Evolutionary conservation across 768 basidiomycete genomes (phyloP).

Genomic region (Boletus huronensis): DNA sequence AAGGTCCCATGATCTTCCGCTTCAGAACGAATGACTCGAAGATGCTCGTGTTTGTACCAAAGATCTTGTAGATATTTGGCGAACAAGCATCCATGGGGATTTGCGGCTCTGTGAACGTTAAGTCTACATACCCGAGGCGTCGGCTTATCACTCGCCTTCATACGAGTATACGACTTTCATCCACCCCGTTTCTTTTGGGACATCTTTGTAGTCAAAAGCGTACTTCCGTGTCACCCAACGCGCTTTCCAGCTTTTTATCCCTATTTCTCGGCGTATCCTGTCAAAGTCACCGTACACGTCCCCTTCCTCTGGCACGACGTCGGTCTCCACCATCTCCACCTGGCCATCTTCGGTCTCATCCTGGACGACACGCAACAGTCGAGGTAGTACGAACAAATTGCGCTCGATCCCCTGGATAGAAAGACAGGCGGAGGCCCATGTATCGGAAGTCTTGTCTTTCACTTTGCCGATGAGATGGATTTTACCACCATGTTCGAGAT

Average conservation of each 20-base stretch:
- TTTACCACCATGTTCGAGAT: constrained; percentile 80
- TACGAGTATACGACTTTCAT: constrained; percentile 93
- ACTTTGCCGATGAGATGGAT: constrained; percentile 91
- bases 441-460: constrained; percentile 61
- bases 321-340: constrained; percentile 56
- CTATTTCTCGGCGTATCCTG: constrained; percentile 62
- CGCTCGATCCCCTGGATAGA: constrained; percentile 83
- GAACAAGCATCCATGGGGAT: constrained; percentile 72
- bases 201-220: constrained; percentile 75
- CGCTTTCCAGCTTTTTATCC: constrained; percentile 72
- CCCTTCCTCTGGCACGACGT: constrained; percentile 60
- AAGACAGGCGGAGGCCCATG: constrained; percentile 84
- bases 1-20: constrained; percentile 98
- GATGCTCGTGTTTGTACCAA: constrained; percentile 88
- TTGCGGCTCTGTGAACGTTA: constrained; percentile 31
- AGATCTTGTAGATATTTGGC: constrained; percentile 80
- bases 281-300: constrained; percentile 88
- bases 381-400: constrained; percentile 86
- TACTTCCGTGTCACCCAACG: constrained; percentile 90
- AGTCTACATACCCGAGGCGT: neutral
- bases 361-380: constrained; percentile 53
- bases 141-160: constrained; percentile 51
- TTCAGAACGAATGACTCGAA: constrained; percentile 94
- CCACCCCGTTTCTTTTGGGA: constrained; percentile 85
- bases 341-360: constrained; percentile 30